Conservation (phyloP, 1,284 basidiomycete species). For the Neolentinus lepideus region DNA sequence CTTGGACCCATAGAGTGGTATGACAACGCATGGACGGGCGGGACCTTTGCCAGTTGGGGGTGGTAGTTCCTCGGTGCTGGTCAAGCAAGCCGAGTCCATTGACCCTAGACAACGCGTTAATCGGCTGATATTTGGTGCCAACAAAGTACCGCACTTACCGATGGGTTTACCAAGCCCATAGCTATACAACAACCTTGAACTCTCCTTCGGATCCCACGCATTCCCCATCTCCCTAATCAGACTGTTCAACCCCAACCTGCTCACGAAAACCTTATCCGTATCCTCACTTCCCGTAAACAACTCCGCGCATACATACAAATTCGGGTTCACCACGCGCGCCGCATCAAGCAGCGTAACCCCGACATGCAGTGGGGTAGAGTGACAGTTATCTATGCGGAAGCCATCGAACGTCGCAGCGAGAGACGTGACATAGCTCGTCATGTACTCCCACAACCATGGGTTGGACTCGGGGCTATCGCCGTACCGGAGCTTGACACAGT, state of each 20-base stretch:
- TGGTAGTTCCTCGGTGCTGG: conserved; percentile 65
- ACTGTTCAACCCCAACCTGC: conserved; percentile 86
- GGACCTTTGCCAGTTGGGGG: conserved; percentile 77
- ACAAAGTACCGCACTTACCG: conserved; percentile 48
- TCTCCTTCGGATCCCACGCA: conserved; percentile 81
- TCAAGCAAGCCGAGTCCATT: conserved; percentile 85
- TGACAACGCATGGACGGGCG: conserved; percentile 65
- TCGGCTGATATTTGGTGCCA: neutral
- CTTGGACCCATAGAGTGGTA: conserved; percentile 73
- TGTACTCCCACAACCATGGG: conserved; percentile 93
- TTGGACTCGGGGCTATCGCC: conserved; percentile 74
- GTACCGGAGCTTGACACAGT: conserved; percentile 97
- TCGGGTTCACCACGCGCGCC: conserved; percentile 82
- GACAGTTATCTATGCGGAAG: conserved; percentile 97
- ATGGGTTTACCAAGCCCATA: conserved; percentile 89
- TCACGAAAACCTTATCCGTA: conserved; percentile 88
- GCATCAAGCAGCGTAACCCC: conserved; percentile 91
- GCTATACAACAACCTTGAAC: conserved; percentile 79
- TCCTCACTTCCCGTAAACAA: conserved; percentile 95
- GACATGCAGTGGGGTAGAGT: conserved; percentile 93
- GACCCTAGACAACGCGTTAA: conserved; percentile 49
- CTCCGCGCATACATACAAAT: conserved; percentile 95
- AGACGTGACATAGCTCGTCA: conserved; percentile 79
- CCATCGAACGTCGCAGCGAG: conserved; percentile 87
- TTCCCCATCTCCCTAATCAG: conserved; percentile 91